A percentile compares a stretch with the other conserved stretches of the same genome.
phyloP scores from a whole-genome alignment of 495 filamentous ascomycete genomes.

The Penicillium bovifimosum region DNA sequence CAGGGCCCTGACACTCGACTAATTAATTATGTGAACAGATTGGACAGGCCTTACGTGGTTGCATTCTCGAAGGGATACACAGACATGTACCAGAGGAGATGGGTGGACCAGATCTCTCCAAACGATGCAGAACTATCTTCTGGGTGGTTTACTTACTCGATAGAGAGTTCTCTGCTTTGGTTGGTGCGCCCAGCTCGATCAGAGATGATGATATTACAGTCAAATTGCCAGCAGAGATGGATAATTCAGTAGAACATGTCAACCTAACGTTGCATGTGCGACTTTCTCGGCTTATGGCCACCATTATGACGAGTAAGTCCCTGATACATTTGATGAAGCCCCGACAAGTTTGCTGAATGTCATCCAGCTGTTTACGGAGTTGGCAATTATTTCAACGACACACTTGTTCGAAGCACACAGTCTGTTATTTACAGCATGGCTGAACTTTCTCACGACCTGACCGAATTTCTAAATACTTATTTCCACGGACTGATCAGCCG shows the following conservation, averaged over 20 bases:
- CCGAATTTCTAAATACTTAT: slow-evolving; percentile 20
- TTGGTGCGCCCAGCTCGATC: slow-evolving; percentile 33
- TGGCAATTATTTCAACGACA: slow-evolving; percentile 20
- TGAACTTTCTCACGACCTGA: slow-evolving; percentile 25
- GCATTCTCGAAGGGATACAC: slow-evolving; percentile 34
- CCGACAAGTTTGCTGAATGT: neutral
- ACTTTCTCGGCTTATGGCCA: slow-evolving; percentile 26
- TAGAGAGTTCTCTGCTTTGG: slow-evolving; percentile 31
- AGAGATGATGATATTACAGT: slow-evolving; percentile 38
- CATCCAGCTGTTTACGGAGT: slow-evolving; percentile 26
- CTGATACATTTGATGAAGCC: no score
- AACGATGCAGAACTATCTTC: slow-evolving; percentile 31
- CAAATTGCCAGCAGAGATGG: slow-evolving; percentile 23
- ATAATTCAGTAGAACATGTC: slow-evolving; percentile 22
- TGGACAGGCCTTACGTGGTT: slow-evolving; percentile 34
- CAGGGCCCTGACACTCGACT: neutral
- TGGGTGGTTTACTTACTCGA: slow-evolving; percentile 40
- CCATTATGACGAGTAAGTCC: slow-evolving; percentile 25
- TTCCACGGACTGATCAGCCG: slow-evolving; percentile 28
- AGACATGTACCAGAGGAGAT: slow-evolving; percentile 27
- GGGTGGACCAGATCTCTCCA: slow-evolving; percentile 20
- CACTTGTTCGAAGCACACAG: slow-evolving; percentile 26
- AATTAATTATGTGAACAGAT: slow-evolving; percentile 14
- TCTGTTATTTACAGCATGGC: slow-evolving; percentile 27
- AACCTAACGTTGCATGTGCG: slow-evolving; percentile 29